Evolutionary conservation across 2,329 filamentous ascomycete species (phyloP).

Genomic region (Grosmannia huntii): DNA sequence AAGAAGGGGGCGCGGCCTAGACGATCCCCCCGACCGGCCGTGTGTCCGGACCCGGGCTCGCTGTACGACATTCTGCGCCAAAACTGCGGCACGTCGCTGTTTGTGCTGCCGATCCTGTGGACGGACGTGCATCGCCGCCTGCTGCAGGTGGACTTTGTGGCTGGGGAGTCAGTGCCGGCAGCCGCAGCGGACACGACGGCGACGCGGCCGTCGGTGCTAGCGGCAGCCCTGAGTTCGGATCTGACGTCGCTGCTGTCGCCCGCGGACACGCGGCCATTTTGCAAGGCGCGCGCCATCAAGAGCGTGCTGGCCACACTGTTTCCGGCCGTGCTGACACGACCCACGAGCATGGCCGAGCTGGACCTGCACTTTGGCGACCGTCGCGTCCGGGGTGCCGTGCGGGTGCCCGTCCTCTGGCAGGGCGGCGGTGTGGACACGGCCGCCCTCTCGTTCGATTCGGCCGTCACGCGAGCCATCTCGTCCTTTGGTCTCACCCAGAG

Average conservation of each 20-base stretch:
- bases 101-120: conserved; percentile 41
- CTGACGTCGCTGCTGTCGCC: conserved; percentile 30
- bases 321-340: conserved; percentile 18
- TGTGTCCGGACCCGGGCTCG: conserved; percentile 31
- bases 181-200: conserved; percentile 22
- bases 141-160: conserved; percentile 32
- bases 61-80: conserved; percentile 39
- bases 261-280: conserved; percentile 19
- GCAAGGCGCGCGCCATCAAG: conserved; percentile 28
- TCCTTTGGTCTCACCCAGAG: conserved; percentile 14
- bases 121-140: conserved; percentile 36
- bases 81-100: conserved; percentile 34
- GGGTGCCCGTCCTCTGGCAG: conserved; percentile 38
- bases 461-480: conserved; percentile 20
- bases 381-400: conserved; percentile 31
- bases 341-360: conserved; percentile 27
- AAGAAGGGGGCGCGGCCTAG: not conserved
- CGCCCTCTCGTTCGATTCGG: conserved; percentile 21
- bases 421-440: conserved; percentile 18
- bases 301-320: conserved; percentile 32
- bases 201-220: conserved; percentile 24
- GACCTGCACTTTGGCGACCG: conserved; percentile 36
- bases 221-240: conserved; percentile 28
- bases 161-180: conserved; percentile 14
- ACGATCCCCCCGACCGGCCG: not conserved